Percentiles rank a stretch among this genome's conserved stretches.
phyloP scores from a whole-genome alignment of 257 asterid species.

The Solanum sejunctum region DNA sequence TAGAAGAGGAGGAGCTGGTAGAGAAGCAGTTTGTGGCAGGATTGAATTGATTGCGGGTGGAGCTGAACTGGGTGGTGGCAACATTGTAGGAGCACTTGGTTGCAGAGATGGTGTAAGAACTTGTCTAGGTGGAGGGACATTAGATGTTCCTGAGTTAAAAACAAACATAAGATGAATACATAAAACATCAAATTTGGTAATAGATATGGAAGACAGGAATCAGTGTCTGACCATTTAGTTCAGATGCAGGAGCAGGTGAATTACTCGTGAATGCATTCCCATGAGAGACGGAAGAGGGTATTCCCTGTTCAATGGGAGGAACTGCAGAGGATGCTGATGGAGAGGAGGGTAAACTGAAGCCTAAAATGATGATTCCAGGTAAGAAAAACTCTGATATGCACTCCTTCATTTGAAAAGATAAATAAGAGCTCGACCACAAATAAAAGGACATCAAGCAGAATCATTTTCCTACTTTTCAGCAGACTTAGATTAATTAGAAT shows the following conservation, averaged over 20 bases:
- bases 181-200: neutral
- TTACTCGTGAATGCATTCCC: constrained; percentile 7
- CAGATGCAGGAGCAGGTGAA: constrained; percentile 32
- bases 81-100: constrained; percentile 20
- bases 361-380: neutral
- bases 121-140: constrained; percentile 15
- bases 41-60: constrained; percentile 19
- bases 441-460: neutral
- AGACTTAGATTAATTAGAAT: neutral
- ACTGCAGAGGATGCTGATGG: constrained; percentile 14
- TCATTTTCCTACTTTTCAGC: neutral
- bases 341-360: constrained; percentile 10
- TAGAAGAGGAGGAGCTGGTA: constrained; percentile 31
- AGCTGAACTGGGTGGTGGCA: constrained; percentile 24
- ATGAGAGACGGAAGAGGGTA: constrained; percentile 10
- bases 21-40: constrained; percentile 12
- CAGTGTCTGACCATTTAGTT: constrained; percentile 26
- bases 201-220: neutral
- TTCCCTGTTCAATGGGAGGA: constrained; percentile 25
- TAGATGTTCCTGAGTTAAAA: constrained; percentile 20
- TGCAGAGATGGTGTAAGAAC: constrained; percentile 20
- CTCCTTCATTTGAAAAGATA: neutral
- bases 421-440: neutral
- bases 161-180: neutral
- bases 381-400: neutral